Conservation (phyloP, 257 asterid genomes). For the Lavandula angustifolia region DNA sequence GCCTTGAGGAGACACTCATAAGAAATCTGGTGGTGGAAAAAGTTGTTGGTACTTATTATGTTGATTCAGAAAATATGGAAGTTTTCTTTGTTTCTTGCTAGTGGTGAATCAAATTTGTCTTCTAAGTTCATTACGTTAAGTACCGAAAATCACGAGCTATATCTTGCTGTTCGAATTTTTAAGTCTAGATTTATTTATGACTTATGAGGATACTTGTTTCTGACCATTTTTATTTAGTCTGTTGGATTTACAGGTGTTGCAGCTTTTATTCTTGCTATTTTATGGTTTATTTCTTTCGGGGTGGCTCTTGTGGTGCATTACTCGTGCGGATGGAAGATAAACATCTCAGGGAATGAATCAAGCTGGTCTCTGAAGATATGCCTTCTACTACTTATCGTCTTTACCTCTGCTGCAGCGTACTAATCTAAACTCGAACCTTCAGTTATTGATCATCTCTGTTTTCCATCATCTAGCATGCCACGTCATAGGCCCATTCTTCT, state of each 20-base stretch:
- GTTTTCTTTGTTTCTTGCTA: conserved; percentile 3
- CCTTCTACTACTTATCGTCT: conserved; percentile 62
- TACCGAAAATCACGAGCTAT: background rate
- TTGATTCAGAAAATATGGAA: background rate
- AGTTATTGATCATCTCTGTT: conserved; percentile 7
- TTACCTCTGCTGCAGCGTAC: conserved; percentile 87
- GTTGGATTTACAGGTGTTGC: conserved; percentile 90
- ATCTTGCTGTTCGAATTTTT: background rate
- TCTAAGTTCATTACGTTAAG: background rate
- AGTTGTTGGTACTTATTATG: background rate
- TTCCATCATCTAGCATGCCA: background rate
- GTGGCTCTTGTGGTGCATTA: conserved; percentile 67
- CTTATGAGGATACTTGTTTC: too few relatives aligned
- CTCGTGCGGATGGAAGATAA: conserved; percentile 81
- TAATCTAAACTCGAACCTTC: conserved; percentile 35
- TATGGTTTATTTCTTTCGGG: conserved; percentile 92
- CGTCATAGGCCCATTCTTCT: background rate
- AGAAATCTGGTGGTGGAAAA: background rate
- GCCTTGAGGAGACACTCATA: too few relatives aligned
- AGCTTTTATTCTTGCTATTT: conserved; percentile 63
- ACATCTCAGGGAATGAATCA: conserved; percentile 47
- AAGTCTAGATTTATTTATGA: background rate
- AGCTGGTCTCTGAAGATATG: conserved; percentile 63
- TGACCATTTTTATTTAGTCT: conserved; percentile 58
- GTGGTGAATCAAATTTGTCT: background rate